Conservation (phyloP, 2,329 filamentous ascomycete species). For the Ustulina deusta region DNA sequence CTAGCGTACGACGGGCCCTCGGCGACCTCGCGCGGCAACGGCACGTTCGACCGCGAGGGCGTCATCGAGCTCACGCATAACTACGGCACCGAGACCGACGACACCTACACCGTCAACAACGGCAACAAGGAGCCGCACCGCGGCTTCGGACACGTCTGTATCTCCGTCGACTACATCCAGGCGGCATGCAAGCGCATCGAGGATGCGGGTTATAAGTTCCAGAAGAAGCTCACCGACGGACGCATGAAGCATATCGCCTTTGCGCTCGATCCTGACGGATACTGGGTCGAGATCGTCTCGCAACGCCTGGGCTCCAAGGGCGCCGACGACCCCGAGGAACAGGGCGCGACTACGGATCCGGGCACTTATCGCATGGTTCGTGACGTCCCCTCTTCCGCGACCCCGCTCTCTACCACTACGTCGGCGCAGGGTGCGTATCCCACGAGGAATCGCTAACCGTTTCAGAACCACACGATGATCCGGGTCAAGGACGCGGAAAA, state of each 20-base stretch:
- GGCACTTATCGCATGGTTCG: constrained; percentile 77
- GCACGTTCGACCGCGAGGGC: constrained; percentile 84
- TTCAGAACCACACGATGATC: constrained; percentile 90
- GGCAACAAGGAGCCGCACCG: constrained; percentile 91
- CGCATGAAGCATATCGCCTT: constrained; percentile 91
- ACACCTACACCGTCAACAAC: constrained; percentile 82
- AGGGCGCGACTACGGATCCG: constrained; percentile 77
- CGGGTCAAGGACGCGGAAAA: constrained; percentile 85
- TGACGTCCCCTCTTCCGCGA: neutral
- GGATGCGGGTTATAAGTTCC: constrained; percentile 90
- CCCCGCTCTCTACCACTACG: neutral
- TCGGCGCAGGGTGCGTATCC: neutral
- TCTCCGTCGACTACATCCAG: constrained; percentile 86
- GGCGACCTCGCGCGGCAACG: constrained; percentile 78
- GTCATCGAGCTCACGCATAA: constrained; percentile 87
- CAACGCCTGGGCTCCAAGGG: constrained; percentile 65
- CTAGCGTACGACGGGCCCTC: constrained; percentile 85
- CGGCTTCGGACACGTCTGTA: constrained; percentile 87
- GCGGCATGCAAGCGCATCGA: constrained; percentile 90
- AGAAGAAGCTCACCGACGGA: constrained; percentile 93
- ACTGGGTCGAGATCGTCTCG: constrained; percentile 87
- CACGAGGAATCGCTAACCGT: neutral
- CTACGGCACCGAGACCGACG: constrained; percentile 90
- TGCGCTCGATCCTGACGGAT: constrained; percentile 86
- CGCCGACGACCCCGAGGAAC: constrained; percentile 76